Conservation (phyloP, 2,329 filamentous ascomycete genomes). For the Byssothecium circinans region DNA sequence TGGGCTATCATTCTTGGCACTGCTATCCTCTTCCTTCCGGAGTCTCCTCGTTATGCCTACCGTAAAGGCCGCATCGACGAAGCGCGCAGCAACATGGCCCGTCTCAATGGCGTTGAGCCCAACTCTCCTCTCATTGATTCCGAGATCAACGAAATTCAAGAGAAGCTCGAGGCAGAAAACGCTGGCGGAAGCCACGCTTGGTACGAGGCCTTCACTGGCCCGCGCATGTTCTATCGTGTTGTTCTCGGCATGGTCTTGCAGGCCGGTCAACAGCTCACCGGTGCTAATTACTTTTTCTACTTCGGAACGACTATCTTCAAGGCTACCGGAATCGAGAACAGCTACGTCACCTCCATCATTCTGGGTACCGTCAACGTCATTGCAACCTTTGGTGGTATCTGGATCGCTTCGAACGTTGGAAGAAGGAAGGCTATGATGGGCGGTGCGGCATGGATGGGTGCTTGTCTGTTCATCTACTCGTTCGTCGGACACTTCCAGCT, state of each 20-base stretch:
- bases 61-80: slow-evolving; percentile 55
- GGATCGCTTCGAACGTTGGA: slow-evolving; percentile 52
- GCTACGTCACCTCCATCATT: slow-evolving; percentile 53
- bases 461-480: slow-evolving; percentile 61
- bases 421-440: slow-evolving; percentile 51
- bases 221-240: slow-evolving; percentile 69
- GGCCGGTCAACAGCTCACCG: slow-evolving; percentile 68
- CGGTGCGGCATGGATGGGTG: slow-evolving; percentile 53
- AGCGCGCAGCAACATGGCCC: slow-evolving; percentile 56
- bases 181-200: slow-evolving; percentile 39
- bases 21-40: slow-evolving; percentile 58
- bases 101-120: slow-evolving; percentile 57
- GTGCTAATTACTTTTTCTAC: slow-evolving; percentile 68
- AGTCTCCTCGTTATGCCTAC: slow-evolving; percentile 62
- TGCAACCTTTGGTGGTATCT: slow-evolving; percentile 50
- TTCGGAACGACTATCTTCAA: slow-evolving; percentile 53
- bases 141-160: slow-evolving; percentile 59
- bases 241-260: slow-evolving; percentile 65
- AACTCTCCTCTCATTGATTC: slow-evolving; percentile 57
- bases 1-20: slow-evolving; percentile 57
- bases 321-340: slow-evolving; percentile 46
- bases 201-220: slow-evolving; percentile 65
- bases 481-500: slow-evolving; percentile 50
- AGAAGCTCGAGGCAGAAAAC: slow-evolving; percentile 58
- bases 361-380: slow-evolving; percentile 54